Evolutionary conservation across 2,329 filamentous ascomycete species (phyloP), one percentile per base, ranked within the genome.

Genomic region (Cyclaneusma minus): DNA sequence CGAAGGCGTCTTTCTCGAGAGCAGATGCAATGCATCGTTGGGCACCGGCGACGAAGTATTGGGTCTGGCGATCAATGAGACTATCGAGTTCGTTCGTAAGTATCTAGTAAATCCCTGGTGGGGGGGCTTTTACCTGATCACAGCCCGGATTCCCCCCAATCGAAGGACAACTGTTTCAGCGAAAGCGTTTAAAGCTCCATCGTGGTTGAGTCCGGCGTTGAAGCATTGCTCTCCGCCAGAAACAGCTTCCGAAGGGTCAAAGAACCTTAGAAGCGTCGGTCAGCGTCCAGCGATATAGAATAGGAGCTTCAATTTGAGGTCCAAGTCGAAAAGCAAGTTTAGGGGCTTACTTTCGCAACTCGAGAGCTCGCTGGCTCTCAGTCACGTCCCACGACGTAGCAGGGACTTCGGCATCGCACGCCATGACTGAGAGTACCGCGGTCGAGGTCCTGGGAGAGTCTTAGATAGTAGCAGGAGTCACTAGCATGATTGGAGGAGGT

Each of bases 11-110:
- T n/a, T 28, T 21, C 6, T 29, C 18, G 9, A n/a, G n/a, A n/a
- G n/a, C n/a, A n/a, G n/a, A n/a, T n/a, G 25, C 10, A 9, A 15
- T 16, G 14, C 16, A 21, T 9, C 34, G 32, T 11, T 29, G 23
- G 13, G 38, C 38, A 4, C 41, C 41, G 17, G 40, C 41, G 25
- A 44, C 25, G 20, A 43, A 43, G 21, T 40, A 45, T 21, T 45
- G 38, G 6, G 34, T 38, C 31, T 31, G 33, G 33, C 34, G 32
- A 29, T 42, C 40, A n/a, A 44, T 25, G 17, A 42, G 29, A 25
- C 35, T 41, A 9, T 16, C n/a, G n/a, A n/a, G n/a, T n/a, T n/a
- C n/a, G n/a, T n/a, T n/a, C n/a, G n/a, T n/a, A n/a, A n/a, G n/a
- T n/a, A n/a, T n/a, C n/a, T n/a, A n/a, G n/a, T n/a, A n/a, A n/a